phyloP scores from a whole-genome alignment of 768 basidiomycete species.

The Boletus sp. region DNA sequence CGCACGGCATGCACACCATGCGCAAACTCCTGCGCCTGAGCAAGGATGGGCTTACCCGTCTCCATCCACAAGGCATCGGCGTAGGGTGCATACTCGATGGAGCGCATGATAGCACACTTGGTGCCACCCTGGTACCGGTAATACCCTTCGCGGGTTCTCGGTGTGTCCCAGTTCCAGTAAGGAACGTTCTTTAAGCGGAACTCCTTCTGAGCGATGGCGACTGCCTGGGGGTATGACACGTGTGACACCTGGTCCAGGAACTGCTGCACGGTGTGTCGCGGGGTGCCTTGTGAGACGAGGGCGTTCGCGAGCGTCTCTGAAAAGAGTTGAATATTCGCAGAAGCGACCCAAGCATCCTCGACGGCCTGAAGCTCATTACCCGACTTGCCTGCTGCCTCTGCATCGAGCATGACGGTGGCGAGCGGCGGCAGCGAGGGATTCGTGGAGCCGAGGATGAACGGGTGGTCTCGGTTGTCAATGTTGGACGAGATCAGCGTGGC shows the following conservation, averaged over 20 bases:
- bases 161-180: slow-evolving; percentile 94
- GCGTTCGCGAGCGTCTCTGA: slow-evolving; percentile 68
- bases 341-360: slow-evolving; percentile 81
- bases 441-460: slow-evolving; percentile 92
- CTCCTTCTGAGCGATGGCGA: slow-evolving; percentile 72
- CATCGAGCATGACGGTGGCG: slow-evolving; percentile 77
- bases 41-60: slow-evolving; percentile 90
- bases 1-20: slow-evolving; percentile 76
- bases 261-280: slow-evolving; percentile 47
- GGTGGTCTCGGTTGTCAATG: slow-evolving; percentile 95
- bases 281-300: slow-evolving; percentile 54
- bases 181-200: slow-evolving; percentile 73
- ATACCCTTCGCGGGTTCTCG: slow-evolving; percentile 92
- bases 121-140: slow-evolving; percentile 98
- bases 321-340: slow-evolving; percentile 81
- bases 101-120: slow-evolving; percentile 88
- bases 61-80: slow-evolving; percentile 95
- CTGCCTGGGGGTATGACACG: slow-evolving; percentile 65
- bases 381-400: slow-evolving; percentile 74
- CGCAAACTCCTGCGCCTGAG: slow-evolving; percentile 91
- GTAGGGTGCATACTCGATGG: slow-evolving; percentile 90
- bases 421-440: slow-evolving; percentile 69
- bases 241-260: slow-evolving; percentile 64
- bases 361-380: slow-evolving; percentile 81
- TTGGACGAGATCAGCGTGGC: slow-evolving; percentile 96